Conservation (phyloP, 2,329 filamentous ascomycete genomes). For the Trichoderma atrobrunneum region DNA sequence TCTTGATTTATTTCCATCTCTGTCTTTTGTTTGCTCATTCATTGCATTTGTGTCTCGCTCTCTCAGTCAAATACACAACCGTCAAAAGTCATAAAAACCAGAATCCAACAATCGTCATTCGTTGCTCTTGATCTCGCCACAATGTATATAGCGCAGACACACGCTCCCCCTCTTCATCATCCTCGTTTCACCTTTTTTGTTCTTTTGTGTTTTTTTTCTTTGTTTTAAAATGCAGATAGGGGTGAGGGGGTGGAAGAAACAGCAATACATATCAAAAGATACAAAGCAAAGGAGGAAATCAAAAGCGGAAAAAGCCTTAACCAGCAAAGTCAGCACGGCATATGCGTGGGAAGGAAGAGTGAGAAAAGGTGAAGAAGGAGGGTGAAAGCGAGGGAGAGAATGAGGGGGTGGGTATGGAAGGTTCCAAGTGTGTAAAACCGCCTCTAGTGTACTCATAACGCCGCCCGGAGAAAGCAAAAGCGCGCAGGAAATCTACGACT, state of each 20-base stretch:
- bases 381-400: neutral
- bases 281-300: slow-evolving; percentile 21
- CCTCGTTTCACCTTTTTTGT: slow-evolving; percentile 9
- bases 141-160: neutral
- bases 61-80: neutral
- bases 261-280: slow-evolving; percentile 14
- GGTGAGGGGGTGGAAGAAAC: slow-evolving; percentile 3
- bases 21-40: slow-evolving; percentile 9
- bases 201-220: neutral
- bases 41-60: neutral
- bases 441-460: slow-evolving; percentile 26
- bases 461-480: slow-evolving; percentile 23
- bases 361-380: neutral
- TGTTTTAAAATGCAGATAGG: slow-evolving; percentile 15
- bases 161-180: neutral
- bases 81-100: slow-evolving; percentile 18
- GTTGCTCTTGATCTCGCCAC: slow-evolving; percentile 13
- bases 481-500: slow-evolving; percentile 40
- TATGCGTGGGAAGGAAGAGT: slow-evolving; percentile 18
- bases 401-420: slow-evolving; percentile 18
- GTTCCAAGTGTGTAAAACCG: slow-evolving; percentile 3
- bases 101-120: slow-evolving; percentile 23
- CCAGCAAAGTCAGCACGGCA: slow-evolving; percentile 20
- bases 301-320: slow-evolving; percentile 20
- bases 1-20: slow-evolving; percentile 3